phyloP scores from a whole-genome alignment of 1,284 basidiomycete genomes.

The Tilletia setariae region DNA sequence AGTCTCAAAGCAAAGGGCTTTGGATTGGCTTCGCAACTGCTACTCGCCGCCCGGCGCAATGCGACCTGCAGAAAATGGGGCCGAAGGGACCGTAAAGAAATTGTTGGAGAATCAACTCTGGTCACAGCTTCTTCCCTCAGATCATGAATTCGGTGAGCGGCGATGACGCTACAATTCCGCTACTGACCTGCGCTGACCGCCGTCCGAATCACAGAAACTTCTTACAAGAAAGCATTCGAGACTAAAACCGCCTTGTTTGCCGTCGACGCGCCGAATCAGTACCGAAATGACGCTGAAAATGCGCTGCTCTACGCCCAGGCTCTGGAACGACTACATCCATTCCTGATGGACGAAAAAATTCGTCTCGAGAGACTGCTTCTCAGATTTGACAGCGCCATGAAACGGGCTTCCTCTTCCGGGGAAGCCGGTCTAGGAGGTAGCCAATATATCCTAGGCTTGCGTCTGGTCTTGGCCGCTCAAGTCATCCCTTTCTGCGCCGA shows the following conservation, averaged over 20 bases:
- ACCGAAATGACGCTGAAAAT: not conserved
- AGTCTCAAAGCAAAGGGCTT: not conserved
- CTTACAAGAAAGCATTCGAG: not conserved
- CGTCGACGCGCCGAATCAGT: constrained; percentile 8
- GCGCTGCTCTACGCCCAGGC: not conserved
- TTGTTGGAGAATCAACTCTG: not conserved
- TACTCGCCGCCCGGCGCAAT: not conserved
- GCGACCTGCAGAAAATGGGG: too few species aligned
- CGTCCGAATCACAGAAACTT: not conserved
- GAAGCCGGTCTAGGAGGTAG: not conserved
- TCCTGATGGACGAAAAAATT: not conserved
- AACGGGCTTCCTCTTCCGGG: too few species aligned
- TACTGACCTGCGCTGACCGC: not conserved
- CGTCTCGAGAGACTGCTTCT: not conserved
- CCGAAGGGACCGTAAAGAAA: not conserved
- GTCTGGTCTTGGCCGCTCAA: not conserved
- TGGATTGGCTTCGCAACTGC: not conserved
- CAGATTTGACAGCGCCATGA: too few species aligned
- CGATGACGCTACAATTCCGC: not conserved
- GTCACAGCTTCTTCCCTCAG: not conserved
- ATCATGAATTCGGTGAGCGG: not conserved
- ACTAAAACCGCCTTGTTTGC: not conserved
- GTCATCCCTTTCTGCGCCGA: not conserved
- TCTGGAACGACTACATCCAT: not conserved
- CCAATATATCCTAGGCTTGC: not conserved